These are phyloP conservation scores for Cupressus sempervirens DNA, from an alignment of 75 land plant genomes.

Conservation along the genomic window DNA sequence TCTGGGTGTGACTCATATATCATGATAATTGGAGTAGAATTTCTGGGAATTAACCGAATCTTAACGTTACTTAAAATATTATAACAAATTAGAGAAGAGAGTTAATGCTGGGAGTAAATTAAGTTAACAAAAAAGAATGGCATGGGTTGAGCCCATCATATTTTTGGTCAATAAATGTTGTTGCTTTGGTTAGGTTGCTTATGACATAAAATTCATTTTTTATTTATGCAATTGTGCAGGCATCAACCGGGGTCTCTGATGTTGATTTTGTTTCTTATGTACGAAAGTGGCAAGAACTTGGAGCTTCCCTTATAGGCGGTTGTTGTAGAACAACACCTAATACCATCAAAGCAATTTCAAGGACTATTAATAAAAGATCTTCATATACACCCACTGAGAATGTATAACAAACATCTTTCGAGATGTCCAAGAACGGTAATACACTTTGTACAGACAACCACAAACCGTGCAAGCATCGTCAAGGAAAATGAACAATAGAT, in stretches of 20 bases:
- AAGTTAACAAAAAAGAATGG: neutral
- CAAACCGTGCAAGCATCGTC: slow-evolving; percentile 66
- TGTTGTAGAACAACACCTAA: slow-evolving; percentile 94
- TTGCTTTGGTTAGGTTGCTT: neutral
- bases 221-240: slow-evolving; percentile 42
- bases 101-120: neutral
- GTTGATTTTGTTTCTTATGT: slow-evolving; percentile 92
- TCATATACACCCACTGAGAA: neutral
- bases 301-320: slow-evolving; percentile 89
- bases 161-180: neutral
- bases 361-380: neutral
- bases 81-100: neutral
- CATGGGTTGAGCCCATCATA: too few relatives aligned
- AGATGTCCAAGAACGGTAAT: neutral
- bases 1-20: neutral
- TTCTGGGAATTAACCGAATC: neutral
- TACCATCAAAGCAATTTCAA: slow-evolving; percentile 66
- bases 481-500: neutral
- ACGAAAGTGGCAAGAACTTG: slow-evolving; percentile 70
- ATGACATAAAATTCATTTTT: neutral
- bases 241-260: slow-evolving; percentile 85
- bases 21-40: neutral
- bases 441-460: slow-evolving; percentile 50
- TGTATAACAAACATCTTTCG: neutral
- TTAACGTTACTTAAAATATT: neutral